phyloP scores from a whole-genome alignment of 768 basidiomycete genomes.

The Suillus cothurnatus region DNA sequence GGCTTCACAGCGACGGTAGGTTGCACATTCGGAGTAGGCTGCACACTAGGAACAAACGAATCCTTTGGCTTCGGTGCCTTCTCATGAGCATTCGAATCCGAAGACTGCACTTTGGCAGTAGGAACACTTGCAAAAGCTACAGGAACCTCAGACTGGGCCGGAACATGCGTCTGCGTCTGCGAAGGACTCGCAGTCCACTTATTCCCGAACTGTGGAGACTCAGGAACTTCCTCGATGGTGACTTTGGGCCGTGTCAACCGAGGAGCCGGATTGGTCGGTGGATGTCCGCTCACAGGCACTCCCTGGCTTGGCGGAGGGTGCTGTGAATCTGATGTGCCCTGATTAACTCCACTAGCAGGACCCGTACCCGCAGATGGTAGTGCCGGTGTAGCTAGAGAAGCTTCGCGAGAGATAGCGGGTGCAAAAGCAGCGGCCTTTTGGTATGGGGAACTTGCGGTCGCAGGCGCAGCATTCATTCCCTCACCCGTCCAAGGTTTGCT shows the following conservation, averaged over 20 bases:
- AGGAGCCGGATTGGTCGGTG: constrained; percentile 12
- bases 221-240: constrained; percentile 31
- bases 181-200: constrained; percentile 7
- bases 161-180: constrained; percentile 10
- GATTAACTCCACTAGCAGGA: background rate
- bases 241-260: constrained; percentile 26
- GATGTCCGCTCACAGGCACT: background rate
- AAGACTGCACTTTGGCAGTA: constrained; percentile 9
- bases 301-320: background rate
- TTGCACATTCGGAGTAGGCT: background rate
- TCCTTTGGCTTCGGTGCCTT: constrained; percentile 25
- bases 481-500: background rate
- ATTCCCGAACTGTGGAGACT: constrained; percentile 20
- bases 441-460: background rate
- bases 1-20: background rate
- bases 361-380: background rate
- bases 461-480: background rate
- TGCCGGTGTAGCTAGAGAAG: background rate
- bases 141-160: constrained; percentile 13
- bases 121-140: constrained; percentile 9
- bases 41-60: background rate
- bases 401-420: background rate
- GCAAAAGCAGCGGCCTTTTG: background rate
- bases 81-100: constrained; percentile 14
- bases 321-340: background rate